Conservation (phyloP, 148 eudicot species). For the Polygonum maritimum region DNA sequence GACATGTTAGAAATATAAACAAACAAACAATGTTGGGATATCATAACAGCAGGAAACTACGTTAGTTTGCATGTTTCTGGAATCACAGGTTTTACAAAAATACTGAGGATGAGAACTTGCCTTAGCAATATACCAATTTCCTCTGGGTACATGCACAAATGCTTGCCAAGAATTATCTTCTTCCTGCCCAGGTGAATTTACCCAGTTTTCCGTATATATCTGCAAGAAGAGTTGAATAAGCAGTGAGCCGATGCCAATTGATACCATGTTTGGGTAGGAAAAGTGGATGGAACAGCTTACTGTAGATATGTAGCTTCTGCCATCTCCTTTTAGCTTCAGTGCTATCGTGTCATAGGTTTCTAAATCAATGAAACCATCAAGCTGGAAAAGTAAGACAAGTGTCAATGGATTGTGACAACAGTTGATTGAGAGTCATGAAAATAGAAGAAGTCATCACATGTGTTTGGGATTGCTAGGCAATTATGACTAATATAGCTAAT, state of each 20-base stretch:
- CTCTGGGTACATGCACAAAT: slow-evolving; percentile 77
- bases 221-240: slow-evolving; percentile 16
- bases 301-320: slow-evolving; percentile 95
- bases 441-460: not conserved
- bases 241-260: not conserved
- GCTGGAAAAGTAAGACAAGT: slow-evolving; percentile 37
- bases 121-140: slow-evolving; percentile 91
- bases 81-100: not conserved
- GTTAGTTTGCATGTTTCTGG: not conserved
- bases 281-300: slow-evolving; percentile 24
- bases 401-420: not conserved
- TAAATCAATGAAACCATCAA: slow-evolving; percentile 95
- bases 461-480: not conserved
- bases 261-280: not conserved
- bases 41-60: not conserved
- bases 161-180: slow-evolving; percentile 99
- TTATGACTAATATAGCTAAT: not conserved
- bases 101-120: slow-evolving; percentile 31
- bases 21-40: not conserved
- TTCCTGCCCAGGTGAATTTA: slow-evolving; percentile 89
- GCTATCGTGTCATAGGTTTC: slow-evolving; percentile 84
- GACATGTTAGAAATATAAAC: not conserved
- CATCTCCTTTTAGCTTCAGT: slow-evolving; percentile 84
- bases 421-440: not conserved
- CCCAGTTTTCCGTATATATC: slow-evolving; percentile 99